Percentiles rank a stretch among this genome's conserved stretches.
phyloP scores from a whole-genome alignment of 805 yeast species.

The Pichia cabralensis region DNA sequence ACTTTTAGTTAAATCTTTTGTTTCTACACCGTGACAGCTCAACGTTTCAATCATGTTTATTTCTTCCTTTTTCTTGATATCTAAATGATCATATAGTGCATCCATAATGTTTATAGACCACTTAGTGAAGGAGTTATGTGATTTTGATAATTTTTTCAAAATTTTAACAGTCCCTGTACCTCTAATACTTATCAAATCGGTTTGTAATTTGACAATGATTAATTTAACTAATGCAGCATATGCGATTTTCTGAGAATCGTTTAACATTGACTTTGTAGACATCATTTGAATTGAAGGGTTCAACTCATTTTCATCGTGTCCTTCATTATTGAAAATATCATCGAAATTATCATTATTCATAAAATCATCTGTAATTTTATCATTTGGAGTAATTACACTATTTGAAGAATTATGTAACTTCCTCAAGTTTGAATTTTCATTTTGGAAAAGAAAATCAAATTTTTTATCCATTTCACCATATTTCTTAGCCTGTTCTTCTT shows the following conservation, averaged over 20 bases:
- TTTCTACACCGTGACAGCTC: constrained; percentile 73
- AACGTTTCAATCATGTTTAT: constrained; percentile 78
- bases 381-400: not conserved
- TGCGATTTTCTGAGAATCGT: constrained; percentile 82
- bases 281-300: constrained; percentile 58
- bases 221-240: constrained; percentile 80
- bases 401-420: constrained; percentile 17
- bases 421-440: constrained; percentile 24
- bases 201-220: constrained; percentile 70
- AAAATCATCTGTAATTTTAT: constrained; percentile 10
- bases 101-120: constrained; percentile 75
- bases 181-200: constrained; percentile 55
- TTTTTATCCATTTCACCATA: constrained; percentile 42
- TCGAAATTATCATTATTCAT: constrained; percentile 19
- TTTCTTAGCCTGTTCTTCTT: constrained; percentile 74
- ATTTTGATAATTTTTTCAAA: constrained; percentile 48
- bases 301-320: constrained; percentile 25
- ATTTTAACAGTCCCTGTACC: constrained; percentile 43
- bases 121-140: constrained; percentile 70
- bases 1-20: constrained; percentile 61
- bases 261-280: constrained; percentile 70
- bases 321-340: constrained; percentile 12
- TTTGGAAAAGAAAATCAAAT: constrained; percentile 41
- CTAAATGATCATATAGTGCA: constrained; percentile 71
- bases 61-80: constrained; percentile 58